Evolutionary conservation across 805 yeast genomes (phyloP).

Genomic region (Kluyveromyces siamensis): DNA sequence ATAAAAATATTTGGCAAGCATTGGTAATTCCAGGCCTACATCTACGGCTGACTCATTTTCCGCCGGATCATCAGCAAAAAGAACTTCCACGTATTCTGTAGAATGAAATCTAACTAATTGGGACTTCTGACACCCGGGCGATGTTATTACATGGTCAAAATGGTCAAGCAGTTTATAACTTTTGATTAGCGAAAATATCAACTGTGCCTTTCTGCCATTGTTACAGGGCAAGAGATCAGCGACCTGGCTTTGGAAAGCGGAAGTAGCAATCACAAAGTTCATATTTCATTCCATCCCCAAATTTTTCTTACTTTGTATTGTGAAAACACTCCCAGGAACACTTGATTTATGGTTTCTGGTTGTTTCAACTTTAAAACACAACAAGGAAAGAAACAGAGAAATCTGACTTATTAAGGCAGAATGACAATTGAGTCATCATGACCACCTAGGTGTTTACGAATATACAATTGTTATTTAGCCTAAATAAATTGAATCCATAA

Average conservation of each 20-base stretch:
- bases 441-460: background rate
- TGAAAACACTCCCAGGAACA: too few relatives aligned
- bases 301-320: too few relatives aligned
- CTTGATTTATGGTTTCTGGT: too few relatives aligned
- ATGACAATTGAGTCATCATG: background rate
- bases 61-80: constrained; percentile 27
- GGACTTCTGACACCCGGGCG: constrained; percentile 14
- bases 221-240: constrained; percentile 28
- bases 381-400: background rate
- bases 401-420: background rate
- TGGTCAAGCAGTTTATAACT: constrained; percentile 15
- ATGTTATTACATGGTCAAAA: constrained; percentile 16
- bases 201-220: constrained; percentile 17
- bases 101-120: constrained; percentile 47
- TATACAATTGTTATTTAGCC: background rate
- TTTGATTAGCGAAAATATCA: constrained; percentile 17
- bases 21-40: constrained; percentile 11
- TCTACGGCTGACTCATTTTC: constrained; percentile 12
- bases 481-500: background rate
- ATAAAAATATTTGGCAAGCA: constrained; percentile 10
- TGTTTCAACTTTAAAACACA: too few relatives aligned
- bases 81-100: constrained; percentile 29
- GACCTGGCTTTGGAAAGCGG: constrained; percentile 23
- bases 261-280: constrained; percentile 17
- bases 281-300: background rate